phyloP scores from a whole-genome alignment of 306 rosid genomes.

The Castanea crenata region DNA sequence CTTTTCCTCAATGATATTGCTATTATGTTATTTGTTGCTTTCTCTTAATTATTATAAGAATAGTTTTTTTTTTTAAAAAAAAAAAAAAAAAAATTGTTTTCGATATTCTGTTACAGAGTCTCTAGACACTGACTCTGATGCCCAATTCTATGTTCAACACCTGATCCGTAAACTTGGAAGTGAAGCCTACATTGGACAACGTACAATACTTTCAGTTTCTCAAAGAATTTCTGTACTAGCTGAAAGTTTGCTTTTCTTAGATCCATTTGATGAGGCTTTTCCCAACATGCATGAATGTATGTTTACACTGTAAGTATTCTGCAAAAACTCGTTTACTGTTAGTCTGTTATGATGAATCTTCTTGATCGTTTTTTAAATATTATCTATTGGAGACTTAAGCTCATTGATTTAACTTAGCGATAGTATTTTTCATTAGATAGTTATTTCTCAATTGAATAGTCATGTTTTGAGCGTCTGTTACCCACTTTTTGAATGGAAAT shows the following conservation, averaged over 20 bases:
- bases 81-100: neutral
- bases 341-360: neutral
- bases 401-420: neutral
- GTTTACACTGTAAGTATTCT: slow-evolving; percentile 72
- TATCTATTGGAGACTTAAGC: too few relatives aligned
- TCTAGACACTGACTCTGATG: slow-evolving; percentile 30
- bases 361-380: neutral
- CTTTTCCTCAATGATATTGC: slow-evolving; percentile 11
- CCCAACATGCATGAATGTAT: slow-evolving; percentile 63
- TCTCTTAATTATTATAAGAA: neutral
- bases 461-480: too few relatives aligned
- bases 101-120: slow-evolving; percentile 43
- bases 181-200: slow-evolving; percentile 70
- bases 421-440: neutral
- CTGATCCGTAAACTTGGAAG: slow-evolving; percentile 76
- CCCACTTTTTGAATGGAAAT: too few relatives aligned
- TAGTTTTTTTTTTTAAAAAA: neutral
- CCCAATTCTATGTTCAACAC: slow-evolving; percentile 60
- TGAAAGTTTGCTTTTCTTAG: slow-evolving; percentile 77
- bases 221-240: slow-evolving; percentile 67
- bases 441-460: neutral
- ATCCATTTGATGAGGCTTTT: slow-evolving; percentile 81
- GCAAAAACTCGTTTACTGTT: neutral
- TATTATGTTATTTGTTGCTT: slow-evolving; percentile 9
- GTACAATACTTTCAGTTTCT: slow-evolving; percentile 61